These are phyloP conservation scores for Poteriospumella lacustris DNA, from an alignment of 108 stramenopile genomes.

Conservation along the genomic window DNA sequence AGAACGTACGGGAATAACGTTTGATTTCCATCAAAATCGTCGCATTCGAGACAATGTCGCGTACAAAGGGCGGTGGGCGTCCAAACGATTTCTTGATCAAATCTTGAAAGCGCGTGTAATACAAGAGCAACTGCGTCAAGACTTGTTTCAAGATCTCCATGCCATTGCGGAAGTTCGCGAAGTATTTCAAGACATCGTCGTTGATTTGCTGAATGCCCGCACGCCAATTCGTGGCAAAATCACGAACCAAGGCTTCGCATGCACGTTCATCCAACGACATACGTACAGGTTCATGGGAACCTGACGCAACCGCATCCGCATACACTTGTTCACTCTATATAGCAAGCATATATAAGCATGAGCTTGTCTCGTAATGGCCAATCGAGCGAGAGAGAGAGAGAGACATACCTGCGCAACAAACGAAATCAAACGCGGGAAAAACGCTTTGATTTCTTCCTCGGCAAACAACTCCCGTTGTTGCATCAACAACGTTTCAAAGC, in stretches of 20 bases:
- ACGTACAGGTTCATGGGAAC: too few relatives aligned
- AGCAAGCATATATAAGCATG: too few relatives aligned
- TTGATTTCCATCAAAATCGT: constrained; percentile 91
- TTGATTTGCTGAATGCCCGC: constrained; percentile 79
- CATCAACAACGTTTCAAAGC: constrained; percentile 76
- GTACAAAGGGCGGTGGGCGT: constrained; percentile 74
- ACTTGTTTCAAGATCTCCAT: constrained; percentile 98
- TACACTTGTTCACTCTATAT: too few relatives aligned
- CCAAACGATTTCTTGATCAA: constrained; percentile 74
- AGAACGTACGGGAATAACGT: constrained; percentile 76
- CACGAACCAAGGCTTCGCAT: constrained; percentile 72
- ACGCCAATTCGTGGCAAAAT: constrained; percentile 89
- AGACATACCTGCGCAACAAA: constrained; percentile 74
- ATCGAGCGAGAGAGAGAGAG: too few relatives aligned
- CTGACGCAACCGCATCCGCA: too few relatives aligned
- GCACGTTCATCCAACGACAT: too few relatives aligned
- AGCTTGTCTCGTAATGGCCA: too few relatives aligned
- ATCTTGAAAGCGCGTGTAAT: constrained; percentile 96
- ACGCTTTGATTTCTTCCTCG: constrained; percentile 80
- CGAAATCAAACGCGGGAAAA: constrained; percentile 82
- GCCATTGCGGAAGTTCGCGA: constrained; percentile 92
- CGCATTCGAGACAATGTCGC: constrained; percentile 84
- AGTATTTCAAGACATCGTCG: constrained; percentile 84
- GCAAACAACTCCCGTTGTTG: constrained; percentile 88
- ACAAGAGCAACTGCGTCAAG: constrained; percentile 85